Evolutionary conservation across 2,329 filamentous ascomycete species (phyloP), one percentile per base, ranked within the genome.

Genomic region (Parafenestella ontariensis): DNA sequence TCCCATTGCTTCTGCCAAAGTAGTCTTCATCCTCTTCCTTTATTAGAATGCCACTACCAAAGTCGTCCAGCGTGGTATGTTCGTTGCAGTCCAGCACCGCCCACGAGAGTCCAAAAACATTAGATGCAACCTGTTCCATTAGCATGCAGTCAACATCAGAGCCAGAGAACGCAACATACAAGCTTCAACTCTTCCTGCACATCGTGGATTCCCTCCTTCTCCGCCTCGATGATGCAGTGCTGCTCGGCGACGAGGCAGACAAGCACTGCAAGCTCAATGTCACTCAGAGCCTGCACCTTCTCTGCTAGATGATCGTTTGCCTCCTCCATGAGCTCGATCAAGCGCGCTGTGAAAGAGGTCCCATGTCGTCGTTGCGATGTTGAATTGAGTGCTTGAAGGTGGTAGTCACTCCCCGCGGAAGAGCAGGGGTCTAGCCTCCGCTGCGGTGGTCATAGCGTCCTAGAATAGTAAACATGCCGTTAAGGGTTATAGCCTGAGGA

Each of bases 171-270:
- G n/a, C 1, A 33, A 20, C 3, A 34, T 77, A 91, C 89, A 70
- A 95, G 78, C 59, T 85, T 83, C 20, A 96, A 79, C 75, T 96
- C 92, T 47, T 86, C 82, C 39, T 88, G 82, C n/a, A 96, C 80
- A 61, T 87, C 83, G 73, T 89, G 82, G 52, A 94, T 77, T 47
- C 81, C 78, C 31, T 84, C 78, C 4, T 79, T 73, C 2, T 87
- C 84, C 15, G 91, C 90, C 76, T 92, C 89, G 69, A 98, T 87
- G 65, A 98, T 87, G 78, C 92, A 96, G 75, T 98, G 93, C 75
- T 96, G 90, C 62, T 88, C 85, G 55, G 88, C 87, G 58, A 92
- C 83, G 46, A 98, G 84, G 71, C 89, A 93, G 46, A 97, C 85
- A 36, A 98, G 83, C 13, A 90, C 79, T 21, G 94, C 95, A 55